Base-by-base conservation (phyloP, 1,139 yeast species). In the Blastobotrys proliferans region DNA sequence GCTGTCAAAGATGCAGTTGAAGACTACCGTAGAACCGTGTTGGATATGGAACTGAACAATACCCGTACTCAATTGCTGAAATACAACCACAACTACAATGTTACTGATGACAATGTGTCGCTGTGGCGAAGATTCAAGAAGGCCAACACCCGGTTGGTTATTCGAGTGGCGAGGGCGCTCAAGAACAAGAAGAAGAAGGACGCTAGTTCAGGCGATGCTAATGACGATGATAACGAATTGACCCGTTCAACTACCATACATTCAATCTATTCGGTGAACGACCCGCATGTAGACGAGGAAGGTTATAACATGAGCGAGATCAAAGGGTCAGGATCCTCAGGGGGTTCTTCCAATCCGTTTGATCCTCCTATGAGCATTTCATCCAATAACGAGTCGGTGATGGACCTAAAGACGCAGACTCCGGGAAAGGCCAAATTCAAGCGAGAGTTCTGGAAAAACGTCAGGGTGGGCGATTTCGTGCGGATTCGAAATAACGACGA, bases 1-100 rank as follows among this genome's bases (percentile, higher is more conserved):
- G 97, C 94, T 13, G 68, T 85, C 50, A 90, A 90, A 62, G 98
- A 92, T 67, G 97, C 95, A 1, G 72, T 92, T 51, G 98, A 92
- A 64, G 98, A 92, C 66, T 90, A 87, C 46, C 76, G 94, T 56
- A 77, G 98, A 61, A 81, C 87, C 0, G 67, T 76, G 3, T 73
- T 83, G 51, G 98, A 92, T 64, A 67, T 79, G 52, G 95, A 90
- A 56, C 79, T 92, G 52, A 92, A 92, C 61, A 90, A 92, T 61
- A 83, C 90, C 6, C 78, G 83, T 14, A 85, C 95, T 1, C 94
- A 86, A 61, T 72, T 86, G 42, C 67, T 92, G 33, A 64, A 68
- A 32, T 92, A 95, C 24, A 64, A 85, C 48, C 70, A 73, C 33
- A 92, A 92, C 63, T 77, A 76, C 26, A 92, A 92, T 59, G 87